Conservation (phyloP, 306 rosid genomes). For the Chamaecrista fasciculata region DNA sequence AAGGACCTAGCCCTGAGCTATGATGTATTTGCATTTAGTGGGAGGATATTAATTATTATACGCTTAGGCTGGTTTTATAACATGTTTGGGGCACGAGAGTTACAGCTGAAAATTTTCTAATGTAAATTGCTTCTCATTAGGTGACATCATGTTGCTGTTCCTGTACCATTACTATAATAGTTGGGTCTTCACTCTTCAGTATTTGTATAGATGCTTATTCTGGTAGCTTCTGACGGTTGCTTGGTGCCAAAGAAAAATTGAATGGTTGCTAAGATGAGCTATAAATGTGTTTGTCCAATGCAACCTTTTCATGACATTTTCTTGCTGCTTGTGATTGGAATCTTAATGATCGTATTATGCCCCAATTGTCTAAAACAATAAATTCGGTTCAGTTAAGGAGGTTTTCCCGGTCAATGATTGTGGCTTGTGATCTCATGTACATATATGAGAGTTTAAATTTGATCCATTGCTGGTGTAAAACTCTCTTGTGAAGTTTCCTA, state of each 20-base stretch:
- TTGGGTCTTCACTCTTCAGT: constrained; percentile 25
- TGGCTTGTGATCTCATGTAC: background rate
- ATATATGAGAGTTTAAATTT: background rate
- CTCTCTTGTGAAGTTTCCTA: background rate
- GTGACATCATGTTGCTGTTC: constrained; percentile 24
- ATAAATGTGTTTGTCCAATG: constrained; percentile 6
- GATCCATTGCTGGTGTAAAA: background rate
- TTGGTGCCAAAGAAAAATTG: constrained; percentile 13
- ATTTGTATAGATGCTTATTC: constrained; percentile 34
- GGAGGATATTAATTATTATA: constrained; percentile 20
- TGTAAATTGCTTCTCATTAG: constrained; percentile 18
- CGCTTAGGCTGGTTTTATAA: constrained; percentile 23
- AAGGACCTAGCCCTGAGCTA: constrained; percentile 19
- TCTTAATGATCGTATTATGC: constrained; percentile 13
- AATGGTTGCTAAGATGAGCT: constrained; percentile 29
- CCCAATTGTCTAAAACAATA: background rate
- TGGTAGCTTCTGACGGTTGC: constrained; percentile 28
- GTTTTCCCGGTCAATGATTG: background rate
- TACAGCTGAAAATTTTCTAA: constrained; percentile 5
- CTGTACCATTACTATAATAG: constrained; percentile 12
- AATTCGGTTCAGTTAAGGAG: background rate
- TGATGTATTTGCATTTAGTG: constrained; percentile 15
- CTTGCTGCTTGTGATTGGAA: constrained; percentile 20
- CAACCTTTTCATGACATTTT: constrained; percentile 8
- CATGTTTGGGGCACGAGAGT: constrained; percentile 18